These are phyloP conservation scores for Metschnikowia shivogae DNA, from an alignment of 805 yeast genomes.

Conservation along the genomic window DNA sequence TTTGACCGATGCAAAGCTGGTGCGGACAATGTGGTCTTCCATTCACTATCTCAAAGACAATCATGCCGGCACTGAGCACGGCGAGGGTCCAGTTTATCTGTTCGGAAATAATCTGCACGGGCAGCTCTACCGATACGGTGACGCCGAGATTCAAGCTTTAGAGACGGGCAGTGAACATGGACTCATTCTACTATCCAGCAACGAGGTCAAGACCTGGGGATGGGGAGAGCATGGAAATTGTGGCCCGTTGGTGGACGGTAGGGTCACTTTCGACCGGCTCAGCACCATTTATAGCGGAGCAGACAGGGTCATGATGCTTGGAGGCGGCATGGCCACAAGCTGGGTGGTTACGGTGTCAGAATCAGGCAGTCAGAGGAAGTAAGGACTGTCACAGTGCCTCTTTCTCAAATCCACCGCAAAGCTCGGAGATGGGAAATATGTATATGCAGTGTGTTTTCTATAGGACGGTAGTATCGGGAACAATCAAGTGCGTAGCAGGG, in stretches of 20 bases:
- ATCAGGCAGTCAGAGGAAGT: background rate
- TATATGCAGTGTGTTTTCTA: constrained; percentile 50
- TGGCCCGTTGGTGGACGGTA: constrained; percentile 38
- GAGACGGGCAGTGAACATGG: constrained; percentile 90
- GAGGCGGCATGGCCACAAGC: constrained; percentile 67
- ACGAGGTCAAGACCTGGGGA: constrained; percentile 74
- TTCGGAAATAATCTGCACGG: constrained; percentile 76
- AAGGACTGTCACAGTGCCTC: constrained; percentile 61
- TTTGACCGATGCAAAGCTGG: constrained; percentile 12
- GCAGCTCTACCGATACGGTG: constrained; percentile 44
- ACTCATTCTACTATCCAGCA: constrained; percentile 31
- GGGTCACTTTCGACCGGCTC: constrained; percentile 35
- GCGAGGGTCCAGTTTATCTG: constrained; percentile 32
- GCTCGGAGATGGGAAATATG: constrained; percentile 79
- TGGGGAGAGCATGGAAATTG: constrained; percentile 99
- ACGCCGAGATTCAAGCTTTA: constrained; percentile 22
- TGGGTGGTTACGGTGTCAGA: constrained; percentile 43
- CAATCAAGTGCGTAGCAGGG: constrained; percentile 10
- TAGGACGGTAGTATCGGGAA: constrained; percentile 62
- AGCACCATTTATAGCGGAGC: constrained; percentile 28
- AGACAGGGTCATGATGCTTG: constrained; percentile 28
- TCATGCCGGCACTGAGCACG: background rate
- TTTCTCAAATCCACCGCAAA: constrained; percentile 72
- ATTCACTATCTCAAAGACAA: constrained; percentile 39
- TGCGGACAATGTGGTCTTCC: constrained; percentile 76